Conservation (phyloP, 2,329 filamentous ascomycete genomes). For the Teratosphaeria epicoccoides region DNA sequence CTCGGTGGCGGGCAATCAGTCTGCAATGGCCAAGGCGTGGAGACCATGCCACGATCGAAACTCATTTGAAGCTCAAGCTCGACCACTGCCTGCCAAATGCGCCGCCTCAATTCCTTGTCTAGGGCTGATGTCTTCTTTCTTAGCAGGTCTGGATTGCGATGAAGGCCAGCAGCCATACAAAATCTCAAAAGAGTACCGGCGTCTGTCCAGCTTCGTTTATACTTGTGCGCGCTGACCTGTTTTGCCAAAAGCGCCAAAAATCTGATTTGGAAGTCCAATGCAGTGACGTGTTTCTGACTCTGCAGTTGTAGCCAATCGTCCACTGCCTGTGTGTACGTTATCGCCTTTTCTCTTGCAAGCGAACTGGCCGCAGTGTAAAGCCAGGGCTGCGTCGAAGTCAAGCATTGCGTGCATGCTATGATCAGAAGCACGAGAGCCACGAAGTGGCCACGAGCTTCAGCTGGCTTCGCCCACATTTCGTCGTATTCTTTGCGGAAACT, state of each 20-base stretch:
- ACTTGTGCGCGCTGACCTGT: constrained; percentile 40
- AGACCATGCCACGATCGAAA: constrained; percentile 45
- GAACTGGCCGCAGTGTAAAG: constrained; percentile 36
- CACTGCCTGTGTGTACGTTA: constrained; percentile 28
- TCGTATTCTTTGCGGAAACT: constrained; percentile 43
- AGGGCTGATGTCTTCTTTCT: constrained; percentile 30
- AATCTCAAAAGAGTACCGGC: constrained; percentile 42
- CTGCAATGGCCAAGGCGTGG: constrained; percentile 31
- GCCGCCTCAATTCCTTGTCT: constrained; percentile 43
- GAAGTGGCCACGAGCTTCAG: constrained; percentile 21
- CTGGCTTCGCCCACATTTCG: constrained; percentile 35
- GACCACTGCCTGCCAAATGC: constrained; percentile 47
- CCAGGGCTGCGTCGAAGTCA: constrained; percentile 19
- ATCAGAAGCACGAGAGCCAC: constrained; percentile 33
- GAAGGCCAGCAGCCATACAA: constrained; percentile 44
- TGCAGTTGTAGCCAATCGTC: constrained; percentile 35
- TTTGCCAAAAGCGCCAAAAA: constrained; percentile 42
- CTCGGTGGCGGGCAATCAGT: constrained; percentile 41
- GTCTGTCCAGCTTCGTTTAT: constrained; percentile 44
- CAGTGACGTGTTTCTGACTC: constrained; percentile 43
- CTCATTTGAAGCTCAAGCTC: constrained; percentile 48
- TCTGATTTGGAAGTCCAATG: constrained; percentile 41
- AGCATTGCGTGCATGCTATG: constrained; percentile 28
- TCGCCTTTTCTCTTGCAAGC: constrained; percentile 29
- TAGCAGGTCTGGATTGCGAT: constrained; percentile 36